Base-by-base conservation (phyloP, 495 filamentous ascomycete genomes). In the Penicillium egyptiacum region DNA sequence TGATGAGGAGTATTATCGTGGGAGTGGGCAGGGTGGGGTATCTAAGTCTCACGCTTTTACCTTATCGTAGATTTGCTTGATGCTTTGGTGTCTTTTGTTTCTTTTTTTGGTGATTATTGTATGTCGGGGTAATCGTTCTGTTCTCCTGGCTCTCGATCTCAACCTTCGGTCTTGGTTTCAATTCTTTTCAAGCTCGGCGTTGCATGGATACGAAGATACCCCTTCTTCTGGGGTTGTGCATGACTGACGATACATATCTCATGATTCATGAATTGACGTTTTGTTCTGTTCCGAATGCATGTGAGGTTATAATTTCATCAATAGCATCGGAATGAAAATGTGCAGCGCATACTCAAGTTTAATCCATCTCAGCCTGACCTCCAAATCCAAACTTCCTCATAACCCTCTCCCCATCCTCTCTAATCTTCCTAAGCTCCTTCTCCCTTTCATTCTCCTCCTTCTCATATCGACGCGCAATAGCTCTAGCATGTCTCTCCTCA, bases 1-100 rank as follows among this genome's bases (percentile, higher is more conserved):
- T 30, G 73, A 73, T 6, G 75, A 79, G 14, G 72, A 75, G 19
- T 75, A 74, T 54, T 76, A 77, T 55, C 71, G 72, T n/a, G 70
- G 25, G 2, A 28, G 73, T 12, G 52, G 71, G 56, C 58, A 71
- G 22, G 70, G 70, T 45, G 69, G 70, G 70, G 39, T 63, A 68
- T 19, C 28, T 44, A 20, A 39, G 23, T 31, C 45, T n/a, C n/a
- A n/a, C n/a, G n/a, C n/a, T n/a, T n/a, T 42, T 75, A 74, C 52
- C 57, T 25, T 75, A 55, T 60, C 17, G 9, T 53, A 25, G 39
- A 22, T 20, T 39, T 56, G 53, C 10, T 25, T 7, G 55, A 46
- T 50, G 46, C 52, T 51, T 17, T 39, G n/a, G 16, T 17, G 50
- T 17, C 31, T 40, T 35, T 44, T 8, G 14, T 23, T 26, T 50